Base-by-base conservation (phyloP, 2,329 filamentous ascomycete species). In the Colletotrichum simmondsii region DNA sequence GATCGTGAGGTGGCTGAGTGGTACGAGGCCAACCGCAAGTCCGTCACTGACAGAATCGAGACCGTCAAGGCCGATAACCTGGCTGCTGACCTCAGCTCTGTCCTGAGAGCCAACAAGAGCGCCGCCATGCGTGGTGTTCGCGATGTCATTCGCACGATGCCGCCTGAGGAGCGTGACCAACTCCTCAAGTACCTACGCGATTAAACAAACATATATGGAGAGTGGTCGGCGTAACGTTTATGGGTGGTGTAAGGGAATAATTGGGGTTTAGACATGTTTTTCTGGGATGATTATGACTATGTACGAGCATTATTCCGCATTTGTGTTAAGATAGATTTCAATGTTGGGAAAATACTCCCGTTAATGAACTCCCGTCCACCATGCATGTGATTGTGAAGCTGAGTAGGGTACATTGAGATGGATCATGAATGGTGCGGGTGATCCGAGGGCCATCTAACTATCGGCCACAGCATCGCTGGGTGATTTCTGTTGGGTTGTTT, bases 21-120 rank as follows among this genome's bases (percentile, higher is more conserved):
- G 97, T 98, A 98, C 81, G 97, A 99, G 88, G 92, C 96, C 85
- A 97, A 98, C 86, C 89, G 94, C 80, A 94, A 96, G 87, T 85
- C 87, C 53, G 91, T 99, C 63, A 89, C 93, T 75, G 90, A 93
- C 75, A 97, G 97, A 90, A 91, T 98, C 32, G 95, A 98, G 82
- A 85, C 87, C 14, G 87, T 98, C 79, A 97, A 95, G 89, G 89
- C 90, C 5, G 94, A 98, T 73, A 89, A 91, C 54, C 88, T 87
- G 59, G 82, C 86, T 19, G 78, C 79, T n/a, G 84, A 88, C 77
- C 81, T 88, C 74, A 83, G 83, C n/a, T 81, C 81, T 22, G 78
- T 88, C 37, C 78, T 88, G 68, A 83, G 84, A 32, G 78, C 79
- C 67, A 85, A 88, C 77, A 86, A 86, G 79, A 90, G 95, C 77